phyloP scores from a whole-genome alignment of 2,329 filamentous ascomycete species.

The Dothideomycetidae sp. region DNA sequence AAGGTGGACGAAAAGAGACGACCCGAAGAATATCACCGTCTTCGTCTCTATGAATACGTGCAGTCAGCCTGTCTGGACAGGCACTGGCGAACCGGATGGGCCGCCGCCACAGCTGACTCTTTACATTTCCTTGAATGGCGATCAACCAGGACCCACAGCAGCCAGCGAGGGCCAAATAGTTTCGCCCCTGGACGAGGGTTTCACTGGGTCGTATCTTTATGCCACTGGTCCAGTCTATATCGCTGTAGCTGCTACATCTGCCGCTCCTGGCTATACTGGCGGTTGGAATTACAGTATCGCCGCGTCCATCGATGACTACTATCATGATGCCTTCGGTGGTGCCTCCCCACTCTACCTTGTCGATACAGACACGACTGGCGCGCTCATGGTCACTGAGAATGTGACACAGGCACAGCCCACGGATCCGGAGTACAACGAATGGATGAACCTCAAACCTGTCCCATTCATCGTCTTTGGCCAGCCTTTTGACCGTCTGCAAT shows the following conservation, averaged over 20 bases:
- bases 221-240: constrained; percentile 59
- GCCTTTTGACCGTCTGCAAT: constrained; percentile 44
- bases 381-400: constrained; percentile 65
- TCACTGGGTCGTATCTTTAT: constrained; percentile 48
- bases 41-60: constrained; percentile 84
- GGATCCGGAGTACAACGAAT: constrained; percentile 37
- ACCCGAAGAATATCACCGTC: constrained; percentile 34
- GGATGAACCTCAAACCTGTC: constrained; percentile 41
- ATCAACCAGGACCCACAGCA: constrained; percentile 11
- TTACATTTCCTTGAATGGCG: constrained; percentile 53
- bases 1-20: constrained; percentile 12
- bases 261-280: constrained; percentile 45
- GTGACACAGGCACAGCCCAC: constrained; percentile 41
- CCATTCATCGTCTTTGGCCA: constrained; percentile 64
- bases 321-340: constrained; percentile 48
- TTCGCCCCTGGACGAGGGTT: constrained; percentile 51
- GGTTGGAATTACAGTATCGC: constrained; percentile 71
- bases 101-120: constrained; percentile 54
- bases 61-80: constrained; percentile 50
- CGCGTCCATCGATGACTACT: constrained; percentile 64
- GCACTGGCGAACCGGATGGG: constrained; percentile 30
- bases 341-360: constrained; percentile 56
- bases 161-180: constrained; percentile 29
- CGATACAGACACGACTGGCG: constrained; percentile 68
- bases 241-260: constrained; percentile 55